These are phyloP conservation scores for Fusarium hainanense DNA, from an alignment of 2,329 filamentous ascomycete genomes.

Conservation along the genomic window DNA sequence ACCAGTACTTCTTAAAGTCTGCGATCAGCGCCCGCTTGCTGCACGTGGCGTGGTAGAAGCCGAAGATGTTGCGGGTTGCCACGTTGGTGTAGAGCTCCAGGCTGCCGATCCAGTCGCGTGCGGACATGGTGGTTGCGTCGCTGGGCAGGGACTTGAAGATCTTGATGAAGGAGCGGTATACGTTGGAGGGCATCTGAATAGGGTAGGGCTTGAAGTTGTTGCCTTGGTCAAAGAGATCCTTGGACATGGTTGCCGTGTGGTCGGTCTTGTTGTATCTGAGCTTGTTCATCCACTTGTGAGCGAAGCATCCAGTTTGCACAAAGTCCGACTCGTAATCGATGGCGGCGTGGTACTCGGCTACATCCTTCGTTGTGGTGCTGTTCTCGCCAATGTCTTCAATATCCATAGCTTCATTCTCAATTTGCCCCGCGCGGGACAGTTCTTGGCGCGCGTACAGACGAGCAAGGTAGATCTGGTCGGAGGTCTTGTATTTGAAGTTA, in stretches of 20 bases:
- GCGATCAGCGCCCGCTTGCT: conserved; percentile 48
- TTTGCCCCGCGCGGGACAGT: conserved; percentile 51
- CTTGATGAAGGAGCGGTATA: conserved; percentile 16
- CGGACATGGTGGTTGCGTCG: conserved; percentile 8
- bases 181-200: conserved; percentile 31
- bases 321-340: conserved; percentile 36
- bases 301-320: conserved; percentile 28
- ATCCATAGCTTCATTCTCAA: conserved; percentile 28
- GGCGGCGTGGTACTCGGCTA: conserved; percentile 28
- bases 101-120: conserved; percentile 27
- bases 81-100: conserved; percentile 28
- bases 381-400: neutral
- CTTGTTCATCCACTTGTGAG: conserved; percentile 31
- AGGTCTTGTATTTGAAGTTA: conserved; percentile 47
- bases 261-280: conserved; percentile 27
- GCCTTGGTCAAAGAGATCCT: conserved; percentile 25
- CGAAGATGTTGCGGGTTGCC: conserved; percentile 52
- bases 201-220: conserved; percentile 18
- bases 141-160: conserved; percentile 21
- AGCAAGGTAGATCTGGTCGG: conserved; percentile 51
- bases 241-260: conserved; percentile 14
- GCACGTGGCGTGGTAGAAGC: conserved; percentile 55
- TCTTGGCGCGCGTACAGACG: conserved; percentile 58
- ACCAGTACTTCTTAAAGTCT: conserved; percentile 54
- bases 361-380: conserved; percentile 24